Conservation (phyloP, 169 alveolate species). For the Babesia caballi region DNA sequence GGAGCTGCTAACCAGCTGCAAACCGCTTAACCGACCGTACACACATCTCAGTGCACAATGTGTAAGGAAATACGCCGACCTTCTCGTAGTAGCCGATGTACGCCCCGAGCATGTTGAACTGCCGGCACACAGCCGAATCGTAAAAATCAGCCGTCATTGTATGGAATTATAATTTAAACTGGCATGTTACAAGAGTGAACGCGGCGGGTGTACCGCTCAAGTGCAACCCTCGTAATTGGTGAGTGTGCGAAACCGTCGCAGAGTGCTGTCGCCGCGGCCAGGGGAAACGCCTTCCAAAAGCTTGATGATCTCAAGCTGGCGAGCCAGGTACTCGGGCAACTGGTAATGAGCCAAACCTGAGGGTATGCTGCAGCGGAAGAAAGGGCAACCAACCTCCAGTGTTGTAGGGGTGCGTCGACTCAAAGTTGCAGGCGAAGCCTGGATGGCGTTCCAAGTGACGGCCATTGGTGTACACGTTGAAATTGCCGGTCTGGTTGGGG, state of each 20-base stretch:
- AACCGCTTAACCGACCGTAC: background rate
- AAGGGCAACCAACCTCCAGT: conserved; percentile 38
- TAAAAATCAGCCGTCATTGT: conserved; percentile 5
- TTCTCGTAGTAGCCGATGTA: conserved; percentile 50
- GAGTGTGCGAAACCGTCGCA: background rate
- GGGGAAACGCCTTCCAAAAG: conserved; percentile 39
- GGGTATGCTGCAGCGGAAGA: background rate
- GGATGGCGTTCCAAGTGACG: conserved; percentile 33
- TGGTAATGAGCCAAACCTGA: conserved; percentile 44
- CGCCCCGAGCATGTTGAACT: conserved; percentile 63
- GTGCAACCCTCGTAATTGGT: conserved; percentile 9
- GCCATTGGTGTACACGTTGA: conserved; percentile 48
- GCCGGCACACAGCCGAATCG: conserved; percentile 41
- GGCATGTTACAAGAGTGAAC: background rate
- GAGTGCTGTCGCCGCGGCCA: background rate
- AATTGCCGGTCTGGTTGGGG: conserved; percentile 33
- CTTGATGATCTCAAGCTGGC: conserved; percentile 55
- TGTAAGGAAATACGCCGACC: background rate
- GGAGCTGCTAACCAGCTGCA: background rate
- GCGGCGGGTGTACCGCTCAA: background rate
- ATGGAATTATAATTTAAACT: background rate
- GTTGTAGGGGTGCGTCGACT: conserved; percentile 58
- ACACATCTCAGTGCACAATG: background rate
- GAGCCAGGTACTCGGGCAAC: conserved; percentile 50
- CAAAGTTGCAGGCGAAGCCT: conserved; percentile 53